Evolutionary conservation across 1,284 basidiomycete genomes (phyloP).

Genomic region (Phellopilus nigrolimitatus): DNA sequence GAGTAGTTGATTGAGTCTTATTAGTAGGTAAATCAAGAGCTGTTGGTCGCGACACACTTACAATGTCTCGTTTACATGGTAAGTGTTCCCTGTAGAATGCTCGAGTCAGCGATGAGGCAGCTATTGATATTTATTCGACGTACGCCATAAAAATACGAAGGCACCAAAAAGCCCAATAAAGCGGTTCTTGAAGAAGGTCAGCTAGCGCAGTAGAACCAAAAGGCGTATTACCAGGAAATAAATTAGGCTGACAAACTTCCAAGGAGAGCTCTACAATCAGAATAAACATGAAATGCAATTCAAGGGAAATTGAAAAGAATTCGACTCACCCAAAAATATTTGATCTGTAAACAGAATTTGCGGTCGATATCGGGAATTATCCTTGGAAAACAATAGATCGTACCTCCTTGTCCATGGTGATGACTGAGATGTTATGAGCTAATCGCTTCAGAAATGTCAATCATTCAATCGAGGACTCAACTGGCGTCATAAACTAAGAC

Average conservation of each 20-base stretch:
- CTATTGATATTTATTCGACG: neutral
- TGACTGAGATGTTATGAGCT: too few species aligned
- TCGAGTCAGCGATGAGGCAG: neutral
- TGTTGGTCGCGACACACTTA: neutral
- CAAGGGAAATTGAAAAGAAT: too few species aligned
- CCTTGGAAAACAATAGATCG: too few species aligned
- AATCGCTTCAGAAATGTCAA: too few species aligned
- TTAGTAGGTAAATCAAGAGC: neutral
- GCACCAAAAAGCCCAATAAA: neutral
- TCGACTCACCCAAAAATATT: conserved; percentile 2
- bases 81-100: neutral
- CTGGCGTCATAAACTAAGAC: too few species aligned
- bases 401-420: too few species aligned
- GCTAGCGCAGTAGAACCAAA: too few species aligned
- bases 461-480: too few species aligned
- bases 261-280: neutral
- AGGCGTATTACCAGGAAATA: neutral
- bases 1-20: neutral
- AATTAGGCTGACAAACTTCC: neutral
- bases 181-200: neutral
- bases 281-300: neutral
- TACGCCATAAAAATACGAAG: neutral
- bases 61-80: neutral
- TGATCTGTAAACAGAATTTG: too few species aligned
- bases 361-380: too few species aligned